Conservation (phyloP, 2,329 filamentous ascomycete species). For the Verticillium longisporum region DNA sequence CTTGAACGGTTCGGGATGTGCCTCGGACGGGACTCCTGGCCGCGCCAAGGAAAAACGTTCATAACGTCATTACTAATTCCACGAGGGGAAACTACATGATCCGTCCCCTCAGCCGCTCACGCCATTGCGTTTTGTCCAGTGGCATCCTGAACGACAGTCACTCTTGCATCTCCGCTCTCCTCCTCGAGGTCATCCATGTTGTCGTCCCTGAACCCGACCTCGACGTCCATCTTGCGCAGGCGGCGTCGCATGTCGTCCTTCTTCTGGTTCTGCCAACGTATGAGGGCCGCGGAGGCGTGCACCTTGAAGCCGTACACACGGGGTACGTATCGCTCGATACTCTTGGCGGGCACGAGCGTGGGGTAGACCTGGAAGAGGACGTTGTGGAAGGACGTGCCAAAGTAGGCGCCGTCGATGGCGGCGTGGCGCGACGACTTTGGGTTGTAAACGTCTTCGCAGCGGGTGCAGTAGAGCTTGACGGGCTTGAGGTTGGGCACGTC, state of each 20-base stretch:
- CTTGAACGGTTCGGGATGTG: neutral
- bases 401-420: slow-evolving; percentile 94
- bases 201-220: slow-evolving; percentile 73
- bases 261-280: slow-evolving; percentile 82
- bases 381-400: slow-evolving; percentile 96
- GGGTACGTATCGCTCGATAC: slow-evolving; percentile 77
- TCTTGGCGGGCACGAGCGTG: slow-evolving; percentile 80
- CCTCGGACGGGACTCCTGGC: neutral
- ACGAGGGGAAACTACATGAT: neutral
- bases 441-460: slow-evolving; percentile 98
- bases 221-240: slow-evolving; percentile 63
- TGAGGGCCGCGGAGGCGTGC: slow-evolving; percentile 78
- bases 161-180: slow-evolving; percentile 36
- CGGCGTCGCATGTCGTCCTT: slow-evolving; percentile 77
- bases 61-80: neutral
- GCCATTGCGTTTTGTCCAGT: neutral
- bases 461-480: slow-evolving; percentile 94
- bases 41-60: neutral
- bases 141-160: slow-evolving; percentile 18
- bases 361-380: slow-evolving; percentile 99
- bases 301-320: slow-evolving; percentile 94
- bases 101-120: slow-evolving; percentile 5
- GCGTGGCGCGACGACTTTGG: slow-evolving; percentile 96
- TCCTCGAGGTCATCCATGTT: slow-evolving; percentile 58
- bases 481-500: slow-evolving; percentile 82